Evolutionary conservation across 176 grass and related monocot species (phyloP), one percentile per base, ranked within the genome.

Genomic region (Lolium perenne): DNA sequence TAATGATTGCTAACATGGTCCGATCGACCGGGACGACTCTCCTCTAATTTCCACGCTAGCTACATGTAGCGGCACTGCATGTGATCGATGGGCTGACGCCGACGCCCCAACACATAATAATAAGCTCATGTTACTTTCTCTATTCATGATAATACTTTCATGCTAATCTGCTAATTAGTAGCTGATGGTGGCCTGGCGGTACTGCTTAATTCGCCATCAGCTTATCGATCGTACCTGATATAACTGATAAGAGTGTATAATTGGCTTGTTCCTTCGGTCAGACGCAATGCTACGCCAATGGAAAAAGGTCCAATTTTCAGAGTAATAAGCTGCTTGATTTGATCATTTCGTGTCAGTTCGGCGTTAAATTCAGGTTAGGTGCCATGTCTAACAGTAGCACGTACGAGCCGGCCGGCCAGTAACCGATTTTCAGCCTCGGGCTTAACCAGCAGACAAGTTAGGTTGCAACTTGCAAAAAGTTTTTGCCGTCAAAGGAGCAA

Each of bases 341-440:
- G 32, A 35, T 35, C 9, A 62, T 62, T 25, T 13, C 10, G 25
- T 25, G 59, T 26, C 59, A 62, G 11, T 62, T 62, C 59, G 59
- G 79, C 75, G 61, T 50, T 88, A 32, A 67, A 67, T 18, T 15
- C 12, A 22, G 29, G 35, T 6, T 66, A 74, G 77, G 57, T 79
- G 15, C 18, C 9, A 38, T 35, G 11, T 5, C 38, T 15, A 29
- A 18, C 7, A 25, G 13, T 16, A 45, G 56, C 4, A 46, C n/a
- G 41, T 13, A 74, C 38, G 26, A 23, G 26, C n/a, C 66, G 67
- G 53, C 45, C 10, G 45, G 79, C 21, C 5, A 64, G 66, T 54
- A 89, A 74, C 82, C 68, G 48, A 85, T 67, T 74, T 58, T 71
- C 82, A 74, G 32, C 17, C 64, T 38, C 23, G 2, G 11, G 3